These are phyloP conservation scores for Piper betle DNA, from an alignment of 164 flowering plant genomes.

Conservation along the genomic window DNA sequence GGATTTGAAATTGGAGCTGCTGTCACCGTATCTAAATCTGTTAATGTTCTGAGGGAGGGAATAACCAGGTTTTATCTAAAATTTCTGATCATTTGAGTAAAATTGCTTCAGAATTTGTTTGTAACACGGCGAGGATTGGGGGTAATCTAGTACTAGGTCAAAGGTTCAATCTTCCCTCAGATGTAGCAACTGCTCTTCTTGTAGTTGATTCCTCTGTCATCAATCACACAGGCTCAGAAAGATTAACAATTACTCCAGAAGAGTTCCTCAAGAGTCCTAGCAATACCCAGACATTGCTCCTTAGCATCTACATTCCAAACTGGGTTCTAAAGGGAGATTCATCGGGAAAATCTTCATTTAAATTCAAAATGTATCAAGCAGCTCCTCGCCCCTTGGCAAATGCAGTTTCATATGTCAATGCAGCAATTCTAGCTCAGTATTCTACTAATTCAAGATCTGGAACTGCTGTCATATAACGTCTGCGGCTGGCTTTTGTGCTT, in stretches of 20 bases:
- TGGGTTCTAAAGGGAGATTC: slow-evolving; percentile 12
- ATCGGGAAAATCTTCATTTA: slow-evolving; percentile 11
- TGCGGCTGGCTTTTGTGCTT: slow-evolving; percentile 70
- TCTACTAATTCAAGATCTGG: slow-evolving; percentile 17
- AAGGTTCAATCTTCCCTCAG: slow-evolving; percentile 68
- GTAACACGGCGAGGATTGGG: slow-evolving; percentile 82
- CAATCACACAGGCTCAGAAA: slow-evolving; percentile 24
- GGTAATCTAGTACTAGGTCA: slow-evolving; percentile 91
- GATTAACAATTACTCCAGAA: slow-evolving; percentile 37
- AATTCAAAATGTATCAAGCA: slow-evolving; percentile 77
- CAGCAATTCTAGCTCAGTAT: slow-evolving; percentile 65
- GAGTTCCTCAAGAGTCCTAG: slow-evolving; percentile 55
- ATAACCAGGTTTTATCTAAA: slow-evolving; percentile 30
- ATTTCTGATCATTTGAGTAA: slow-evolving; percentile 74
- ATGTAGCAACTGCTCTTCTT: slow-evolving; percentile 77
- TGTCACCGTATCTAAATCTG: slow-evolving; percentile 60
- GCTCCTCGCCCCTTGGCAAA: slow-evolving; percentile 82
- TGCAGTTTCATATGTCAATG: slow-evolving; percentile 74
- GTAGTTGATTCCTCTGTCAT: slow-evolving; percentile 43
- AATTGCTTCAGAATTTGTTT: slow-evolving; percentile 50
- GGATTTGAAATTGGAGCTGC: slow-evolving; percentile 76
- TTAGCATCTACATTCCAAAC: slow-evolving; percentile 47
- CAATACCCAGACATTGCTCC: slow-evolving; percentile 36
- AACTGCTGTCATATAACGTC: slow-evolving; percentile 22
- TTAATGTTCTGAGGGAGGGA: slow-evolving; percentile 39